Evolutionary conservation across 2,329 filamentous ascomycete genomes (phyloP).

Genomic region (Purpureocillium takamizusanense): DNA sequence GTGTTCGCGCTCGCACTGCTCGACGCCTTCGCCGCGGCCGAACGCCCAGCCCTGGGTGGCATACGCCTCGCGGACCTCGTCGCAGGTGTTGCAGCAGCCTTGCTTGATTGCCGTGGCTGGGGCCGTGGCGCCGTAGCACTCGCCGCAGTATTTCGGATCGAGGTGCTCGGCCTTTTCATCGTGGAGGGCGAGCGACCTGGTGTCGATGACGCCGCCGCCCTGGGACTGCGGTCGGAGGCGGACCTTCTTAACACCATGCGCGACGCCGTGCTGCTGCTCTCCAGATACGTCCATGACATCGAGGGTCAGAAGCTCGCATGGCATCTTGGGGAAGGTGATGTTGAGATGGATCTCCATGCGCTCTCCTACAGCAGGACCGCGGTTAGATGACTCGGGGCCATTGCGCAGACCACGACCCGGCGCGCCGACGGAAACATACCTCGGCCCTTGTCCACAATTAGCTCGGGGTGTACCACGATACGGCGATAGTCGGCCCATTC

Average conservation of each 20-base stretch:
- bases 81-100: constrained; percentile 96
- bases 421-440: constrained; percentile 41
- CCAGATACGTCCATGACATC: constrained; percentile 99
- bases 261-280: constrained; percentile 89
- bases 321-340: constrained; percentile 86
- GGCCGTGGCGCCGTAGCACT: constrained; percentile 77
- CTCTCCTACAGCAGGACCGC: constrained; percentile 51
- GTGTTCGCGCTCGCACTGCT: constrained; percentile 92
- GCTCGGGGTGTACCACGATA: constrained; percentile 78
- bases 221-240: constrained; percentile 64
- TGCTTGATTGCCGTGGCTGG: constrained; percentile 64
- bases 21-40: constrained; percentile 81
- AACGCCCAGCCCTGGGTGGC: constrained; percentile 89
- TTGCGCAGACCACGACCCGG: background rate
- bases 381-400: constrained; percentile 13
- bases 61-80: constrained; percentile 93
- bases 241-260: constrained; percentile 88
- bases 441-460: constrained; percentile 94
- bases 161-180: constrained; percentile 68
- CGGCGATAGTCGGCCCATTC: constrained; percentile 93
- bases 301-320: constrained; percentile 89
- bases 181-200: constrained; percentile 54
- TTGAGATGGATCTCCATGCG: constrained; percentile 99
- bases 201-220: constrained; percentile 68
- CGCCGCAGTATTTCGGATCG: constrained; percentile 85